phyloP scores from a whole-genome alignment of 1,284 basidiomycete genomes.

The Ceratobasidium papillatum region DNA sequence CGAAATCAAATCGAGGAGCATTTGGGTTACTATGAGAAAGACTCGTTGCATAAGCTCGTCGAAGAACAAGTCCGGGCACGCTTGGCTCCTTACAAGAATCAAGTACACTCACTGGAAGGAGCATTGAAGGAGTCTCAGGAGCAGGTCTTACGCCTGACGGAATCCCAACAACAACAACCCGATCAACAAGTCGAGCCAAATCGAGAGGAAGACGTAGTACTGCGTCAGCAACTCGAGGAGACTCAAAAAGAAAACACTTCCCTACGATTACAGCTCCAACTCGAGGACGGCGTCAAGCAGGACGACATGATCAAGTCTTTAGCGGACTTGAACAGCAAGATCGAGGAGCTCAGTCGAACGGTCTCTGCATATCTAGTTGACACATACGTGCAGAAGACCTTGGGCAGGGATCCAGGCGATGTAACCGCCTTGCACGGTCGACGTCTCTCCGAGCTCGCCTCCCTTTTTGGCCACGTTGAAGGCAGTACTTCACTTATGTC shows the following conservation, averaged over 20 bases:
- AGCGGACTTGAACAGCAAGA: slow-evolving; percentile 7
- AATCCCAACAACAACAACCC: not conserved
- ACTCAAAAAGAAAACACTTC: slow-evolving; percentile 27
- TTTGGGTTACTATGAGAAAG: slow-evolving; percentile 11
- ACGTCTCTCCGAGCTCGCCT: slow-evolving; percentile 7
- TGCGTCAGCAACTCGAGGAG: slow-evolving; percentile 6
- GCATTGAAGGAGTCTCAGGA: not conserved
- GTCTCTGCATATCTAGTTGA: slow-evolving; percentile 20
- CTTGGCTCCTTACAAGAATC: not conserved
- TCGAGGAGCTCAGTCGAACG: slow-evolving; percentile 9
- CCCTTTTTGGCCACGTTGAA: slow-evolving; percentile 20
- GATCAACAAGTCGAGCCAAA: not conserved
- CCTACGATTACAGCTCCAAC: slow-evolving; percentile 37
- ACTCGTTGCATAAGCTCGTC: not conserved
- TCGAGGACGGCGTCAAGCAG: slow-evolving; percentile 24
- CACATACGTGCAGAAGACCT: not conserved
- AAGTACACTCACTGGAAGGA: not conserved
- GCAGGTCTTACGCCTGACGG: not conserved
- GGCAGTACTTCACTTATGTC: slow-evolving; percentile 11
- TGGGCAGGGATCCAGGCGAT: slow-evolving; percentile 5
- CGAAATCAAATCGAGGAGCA: not conserved
- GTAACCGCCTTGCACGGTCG: slow-evolving; percentile 30
- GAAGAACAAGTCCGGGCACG: not conserved
- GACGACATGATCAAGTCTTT: slow-evolving; percentile 3
- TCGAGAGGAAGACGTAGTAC: not conserved